Evolutionary conservation across 2,329 filamentous ascomycete genomes (phyloP).

Genomic region (Dendryphion nanum): DNA sequence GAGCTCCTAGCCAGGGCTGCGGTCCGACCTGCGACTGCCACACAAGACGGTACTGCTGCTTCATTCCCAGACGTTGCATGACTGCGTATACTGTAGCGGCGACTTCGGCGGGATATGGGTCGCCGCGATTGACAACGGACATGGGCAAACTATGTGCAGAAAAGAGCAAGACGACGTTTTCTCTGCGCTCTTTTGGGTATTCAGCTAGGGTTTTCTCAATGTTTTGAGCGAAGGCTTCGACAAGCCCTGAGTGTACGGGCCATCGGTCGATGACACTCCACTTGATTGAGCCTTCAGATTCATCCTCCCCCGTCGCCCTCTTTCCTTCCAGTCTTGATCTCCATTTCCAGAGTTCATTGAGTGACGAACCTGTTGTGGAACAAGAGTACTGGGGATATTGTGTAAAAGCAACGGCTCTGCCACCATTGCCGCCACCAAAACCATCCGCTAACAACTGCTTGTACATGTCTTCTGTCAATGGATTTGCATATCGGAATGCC

Average conservation of each 20-base stretch:
- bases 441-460: slow-evolving; percentile 78
- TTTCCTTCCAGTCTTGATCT: slow-evolving; percentile 83
- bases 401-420: slow-evolving; percentile 91
- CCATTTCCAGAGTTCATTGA: slow-evolving; percentile 99
- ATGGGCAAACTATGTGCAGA: slow-evolving; percentile 96
- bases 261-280: slow-evolving; percentile 99
- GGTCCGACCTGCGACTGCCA: slow-evolving; percentile 99
- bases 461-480: slow-evolving; percentile 94
- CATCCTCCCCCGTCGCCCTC: slow-evolving; percentile 52
- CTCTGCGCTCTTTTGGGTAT: slow-evolving; percentile 78
- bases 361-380: slow-evolving; percentile 90
- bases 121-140: slow-evolving; percentile 94
- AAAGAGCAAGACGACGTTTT: slow-evolving; percentile 83
- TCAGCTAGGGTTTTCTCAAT: slow-evolving; percentile 81
- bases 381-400: slow-evolving; percentile 99
- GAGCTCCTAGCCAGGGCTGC: slow-evolving; percentile 90
- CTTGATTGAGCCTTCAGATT: slow-evolving; percentile 68
- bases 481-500: slow-evolving; percentile 91
- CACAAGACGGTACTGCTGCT: slow-evolving; percentile 87
- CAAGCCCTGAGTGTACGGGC: slow-evolving; percentile 86
- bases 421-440: slow-evolving; percentile 85
- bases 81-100: slow-evolving; percentile 94
- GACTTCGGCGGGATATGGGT: slow-evolving; percentile 93
- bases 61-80: slow-evolving; percentile 86
- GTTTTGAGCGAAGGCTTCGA: slow-evolving; percentile 89